Base-by-base conservation (phyloP, 1,284 basidiomycete genomes). In the Pseudozyma tsukubaensis region DNA sequence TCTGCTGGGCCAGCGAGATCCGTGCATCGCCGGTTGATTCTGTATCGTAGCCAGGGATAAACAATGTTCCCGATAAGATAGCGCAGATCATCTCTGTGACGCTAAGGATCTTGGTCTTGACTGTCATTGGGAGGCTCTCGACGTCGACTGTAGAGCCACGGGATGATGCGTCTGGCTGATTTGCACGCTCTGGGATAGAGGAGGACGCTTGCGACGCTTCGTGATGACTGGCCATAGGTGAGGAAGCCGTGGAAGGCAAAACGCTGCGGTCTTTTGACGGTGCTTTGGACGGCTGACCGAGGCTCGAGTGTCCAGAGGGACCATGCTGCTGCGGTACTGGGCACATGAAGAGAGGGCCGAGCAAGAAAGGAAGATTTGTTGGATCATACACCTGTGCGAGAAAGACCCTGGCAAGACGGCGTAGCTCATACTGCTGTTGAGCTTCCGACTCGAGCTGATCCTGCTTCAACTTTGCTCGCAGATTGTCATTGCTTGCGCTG, bases 61-160 rank as follows among this genome's bases (percentile, higher is more conserved):
- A 66, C 19, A 81, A 19, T 34, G 77, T 80, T 1, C 58, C 60
- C 4, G 78, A 68, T 1, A 82, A 67, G 18, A 81, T 69, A 42
- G 76, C 56, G 59, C 71, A 65, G 14, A 82, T 63, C 66, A 79
- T 76, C 54, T 80, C 80, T 55, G 68, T 43, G 24, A 80, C 72
- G 69, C 64, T 68, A 29, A 81, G 66, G 12, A 78, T 53, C 54
- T 71, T 71, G 34, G 64, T 61, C 44, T 71, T 70, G 44, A 64
- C 50, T 1, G 68, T 60, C 59, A 77, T 69, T 7, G 72, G 68
- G 9, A 74, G 51, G 24, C 52, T 56, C n/a, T 75, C 72, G 21
- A 67, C 45, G 21, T 72, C 59, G 32, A 58, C 29, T 24, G 40
- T 45, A 2, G 49, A 7, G 12, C 32, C 39, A n/a, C 34, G 19